Base-by-base conservation (phyloP, 441 rosid species). In the Mallotus repandus region DNA sequence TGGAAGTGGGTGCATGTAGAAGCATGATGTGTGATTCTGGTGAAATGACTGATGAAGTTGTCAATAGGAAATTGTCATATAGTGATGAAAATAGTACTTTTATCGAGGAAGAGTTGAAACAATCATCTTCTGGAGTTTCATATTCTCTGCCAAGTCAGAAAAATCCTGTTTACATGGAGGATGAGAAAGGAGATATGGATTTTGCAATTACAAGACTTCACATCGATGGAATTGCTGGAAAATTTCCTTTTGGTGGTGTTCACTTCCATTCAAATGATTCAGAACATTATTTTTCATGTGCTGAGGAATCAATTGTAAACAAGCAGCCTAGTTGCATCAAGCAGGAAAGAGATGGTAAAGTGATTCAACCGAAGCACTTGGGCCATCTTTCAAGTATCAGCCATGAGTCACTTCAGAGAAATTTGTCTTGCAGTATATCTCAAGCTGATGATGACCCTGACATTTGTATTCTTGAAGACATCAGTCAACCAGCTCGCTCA, bases 391-490 rank as follows among this genome's bases (percentile, higher is more conserved):
- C 91, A 73, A 85, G 88, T 59, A 74, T 79, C 73, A 86, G 89
- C 70, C 82, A 88, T 13, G 94, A 92, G 80, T 92, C 97, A 70
- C 81, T 81, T 78, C 92, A 89, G 74, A 89, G 92, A 61, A 85
- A 83, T 78, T 88, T 89, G 49, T 77, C 88, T n/a, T 88, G 87
- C 71, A 84, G 84, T 76, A 78, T 79, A 78, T 89, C 88, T 15
- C 78, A 74, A 74, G 75, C 78, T 71, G 97, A 88, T 78, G 88
- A 86, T 81, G 96, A 89, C 76, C 82, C 86, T 75, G 98, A 95
- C 79, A 65, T 95, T 75, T 93, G 86, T 81, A 88, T 95, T 38
- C 87, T 93, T 68, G 98, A 93, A 74, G 87, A 88, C 77, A 84
- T 78, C 75, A 85, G 97, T 81, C 93, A 82, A 82, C 84, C 89